Percentiles rank a stretch among this genome's conserved stretches.
Evolutionary conservation across 495 filamentous ascomycete species (phyloP).

Genomic region (Cercophora samala): DNA sequence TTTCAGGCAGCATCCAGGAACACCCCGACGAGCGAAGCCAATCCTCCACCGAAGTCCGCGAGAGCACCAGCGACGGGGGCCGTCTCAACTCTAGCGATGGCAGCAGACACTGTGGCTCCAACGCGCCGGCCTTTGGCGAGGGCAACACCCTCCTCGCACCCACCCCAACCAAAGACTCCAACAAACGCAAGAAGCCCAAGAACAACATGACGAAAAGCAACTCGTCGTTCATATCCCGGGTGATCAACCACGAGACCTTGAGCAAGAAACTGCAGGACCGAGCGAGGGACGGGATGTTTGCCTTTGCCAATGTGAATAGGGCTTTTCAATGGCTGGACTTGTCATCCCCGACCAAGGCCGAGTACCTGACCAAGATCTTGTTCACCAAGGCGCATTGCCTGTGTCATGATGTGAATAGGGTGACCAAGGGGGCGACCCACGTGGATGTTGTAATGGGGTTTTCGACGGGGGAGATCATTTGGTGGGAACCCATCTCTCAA

Average conservation of each 20-base stretch:
- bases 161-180: slow-evolving; percentile 64
- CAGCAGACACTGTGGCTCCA: slow-evolving; percentile 28
- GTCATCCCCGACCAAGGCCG: slow-evolving; percentile 61
- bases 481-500: slow-evolving; percentile 96
- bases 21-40: slow-evolving; percentile 55
- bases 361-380: slow-evolving; percentile 88
- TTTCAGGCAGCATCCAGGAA: slow-evolving; percentile 56
- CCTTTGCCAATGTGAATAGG: slow-evolving; percentile 91
- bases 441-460: slow-evolving; percentile 94
- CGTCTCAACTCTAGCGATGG: slow-evolving; percentile 41
- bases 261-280: slow-evolving; percentile 76
- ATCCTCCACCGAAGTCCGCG: slow-evolving; percentile 55
- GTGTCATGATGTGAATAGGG: slow-evolving; percentile 86
- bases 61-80: slow-evolving; percentile 46
- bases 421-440: slow-evolving; percentile 75
- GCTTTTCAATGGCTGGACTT: slow-evolving; percentile 73
- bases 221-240: slow-evolving; percentile 91
- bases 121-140: slow-evolving; percentile 77
- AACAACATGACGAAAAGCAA: slow-evolving; percentile 98
- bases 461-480: slow-evolving; percentile 92
- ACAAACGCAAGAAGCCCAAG: slow-evolving; percentile 86
- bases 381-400: slow-evolving; percentile 95
- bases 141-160: slow-evolving; percentile 69
- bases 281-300: slow-evolving; percentile 73
- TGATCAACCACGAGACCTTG: slow-evolving; percentile 83